Evolutionary conservation across 2,329 filamentous ascomycete species (phyloP).

Genomic region (Trichophyton benhamiae): DNA sequence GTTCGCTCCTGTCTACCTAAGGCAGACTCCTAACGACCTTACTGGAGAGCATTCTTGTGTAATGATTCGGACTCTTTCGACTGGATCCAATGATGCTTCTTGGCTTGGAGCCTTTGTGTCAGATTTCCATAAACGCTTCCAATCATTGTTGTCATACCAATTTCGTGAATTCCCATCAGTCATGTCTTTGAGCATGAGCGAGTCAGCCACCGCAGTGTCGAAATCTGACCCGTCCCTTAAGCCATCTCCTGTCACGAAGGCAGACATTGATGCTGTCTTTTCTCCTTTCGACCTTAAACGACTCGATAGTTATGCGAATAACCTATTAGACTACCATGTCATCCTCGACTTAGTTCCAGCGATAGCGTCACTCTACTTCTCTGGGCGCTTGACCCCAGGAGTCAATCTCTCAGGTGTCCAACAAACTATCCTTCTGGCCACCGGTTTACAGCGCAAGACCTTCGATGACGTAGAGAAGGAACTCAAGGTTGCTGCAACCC

Average conservation of each 20-base stretch:
- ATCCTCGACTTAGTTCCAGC: constrained; percentile 83
- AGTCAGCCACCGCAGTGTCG: constrained; percentile 64
- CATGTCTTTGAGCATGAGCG: constrained; percentile 74
- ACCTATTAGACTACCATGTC: constrained; percentile 95
- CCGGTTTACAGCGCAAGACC: constrained; percentile 82
- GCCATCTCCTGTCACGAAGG: constrained; percentile 51
- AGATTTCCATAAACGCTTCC: constrained; percentile 91
- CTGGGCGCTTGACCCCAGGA: constrained; percentile 53
- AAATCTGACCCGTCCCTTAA: constrained; percentile 49
- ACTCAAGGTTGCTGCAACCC: constrained; percentile 57
- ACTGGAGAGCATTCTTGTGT: constrained; percentile 97
- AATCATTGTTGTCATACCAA: constrained; percentile 79
- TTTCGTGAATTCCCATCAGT: constrained; percentile 72
- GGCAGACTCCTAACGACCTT: constrained; percentile 89
- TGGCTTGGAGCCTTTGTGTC: constrained; percentile 87
- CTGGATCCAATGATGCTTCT: constrained; percentile 50
- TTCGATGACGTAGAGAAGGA: constrained; percentile 72
- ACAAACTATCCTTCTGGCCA: constrained; percentile 72
- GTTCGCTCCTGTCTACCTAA: constrained; percentile 82
- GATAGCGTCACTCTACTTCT: constrained; percentile 76
- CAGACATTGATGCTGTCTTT: constrained; percentile 63
- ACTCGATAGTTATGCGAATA: constrained; percentile 88
- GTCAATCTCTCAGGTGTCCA: constrained; percentile 73
- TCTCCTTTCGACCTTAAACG: constrained; percentile 92
- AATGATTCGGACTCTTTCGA: constrained; percentile 71